Conservation (phyloP, 2,329 filamentous ascomycete species). For the Myrmaecium sp. region DNA sequence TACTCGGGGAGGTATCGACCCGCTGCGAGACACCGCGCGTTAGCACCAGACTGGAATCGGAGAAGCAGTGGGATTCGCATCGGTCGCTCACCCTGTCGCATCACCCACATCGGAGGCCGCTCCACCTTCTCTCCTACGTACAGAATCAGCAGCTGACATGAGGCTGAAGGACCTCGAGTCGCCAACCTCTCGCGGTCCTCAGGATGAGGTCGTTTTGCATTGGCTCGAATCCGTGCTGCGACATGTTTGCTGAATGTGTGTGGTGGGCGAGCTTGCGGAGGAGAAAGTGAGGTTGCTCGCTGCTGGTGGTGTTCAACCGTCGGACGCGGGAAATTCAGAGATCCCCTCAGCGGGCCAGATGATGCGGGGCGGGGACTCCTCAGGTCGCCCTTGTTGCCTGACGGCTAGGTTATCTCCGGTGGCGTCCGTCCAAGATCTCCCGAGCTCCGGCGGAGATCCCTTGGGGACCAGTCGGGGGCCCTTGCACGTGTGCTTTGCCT, state of each 20-base stretch:
- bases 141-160: conserved; percentile 2
- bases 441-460: no score
- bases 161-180: not conserved
- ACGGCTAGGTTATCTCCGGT: no score
- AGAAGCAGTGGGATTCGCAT: not conserved
- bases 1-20: conserved; percentile 96
- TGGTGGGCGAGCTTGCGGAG: not conserved
- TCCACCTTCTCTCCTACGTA: conserved; percentile 68
- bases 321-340: no score
- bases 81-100: conserved; percentile 68
- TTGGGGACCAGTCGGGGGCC: no score
- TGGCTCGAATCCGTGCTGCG: conserved; percentile 61
- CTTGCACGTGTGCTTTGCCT: no score
- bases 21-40: conserved; percentile 34
- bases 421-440: no score
- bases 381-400: no score
- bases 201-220: conserved; percentile 87
- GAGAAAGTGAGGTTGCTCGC: no score
- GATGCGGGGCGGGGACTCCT: no score
- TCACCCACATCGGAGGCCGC: conserved; percentile 93
- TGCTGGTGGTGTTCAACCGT: no score
- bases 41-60: conserved; percentile 2
- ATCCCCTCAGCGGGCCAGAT: no score
- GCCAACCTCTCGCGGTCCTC: conserved; percentile 67
- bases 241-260: conserved; percentile 34